Base-by-base conservation (phyloP, 2,329 filamentous ascomycete species). In the Ceratocystis cacaofunesta region DNA sequence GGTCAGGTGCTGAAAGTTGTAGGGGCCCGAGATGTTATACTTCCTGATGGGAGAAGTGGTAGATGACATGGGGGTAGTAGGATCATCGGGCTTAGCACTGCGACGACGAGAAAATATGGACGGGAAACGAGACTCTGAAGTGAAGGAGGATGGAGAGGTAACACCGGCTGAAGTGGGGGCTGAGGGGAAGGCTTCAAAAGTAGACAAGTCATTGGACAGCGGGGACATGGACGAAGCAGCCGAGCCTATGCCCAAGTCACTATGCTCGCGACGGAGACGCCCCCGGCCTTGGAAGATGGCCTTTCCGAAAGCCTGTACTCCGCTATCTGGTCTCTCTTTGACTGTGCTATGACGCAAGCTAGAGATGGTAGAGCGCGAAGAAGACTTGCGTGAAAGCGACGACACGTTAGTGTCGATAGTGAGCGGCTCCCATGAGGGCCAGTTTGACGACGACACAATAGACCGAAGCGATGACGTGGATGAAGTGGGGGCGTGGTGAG, bases 1-100 rank as follows among this genome's bases (percentile, higher is more conserved):
- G 3, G 81, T 79, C 43, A 87, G 77, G 72, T 87, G 84, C 71
- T 86, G 83, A 68, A 87, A 87, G 75, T 86, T 85, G 73, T 84
- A 86, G 2, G 84, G 84, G 0, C 77, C 80, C 0, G 84, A 87
- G 64, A 87, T 87, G 64, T 80, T 78, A 62, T 79, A 71, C n/a
- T 70, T 70, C 3, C 71, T 61, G 8, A 32, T 62, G 57, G 63
- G 52, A 8, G 63, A 66, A 25, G n/a, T 52, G 50, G 43, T 25
- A 3, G 69, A 60, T 8, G 72, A 72, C n/a, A 44, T 41, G 25
- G 61, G 41, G 7, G 61, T 32, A 17, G 25, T 32, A 17, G 25
- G 7, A 1, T 68, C 66, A 5, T 65, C 64, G 28, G 66, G 61
- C 63, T 68, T 68, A 36, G 55, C 30, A 41, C 64, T 68, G 6